These are phyloP conservation scores for Magnusiomyces suaveolens DNA, from an alignment of 1,139 yeast genomes.

Conservation along the genomic window DNA sequence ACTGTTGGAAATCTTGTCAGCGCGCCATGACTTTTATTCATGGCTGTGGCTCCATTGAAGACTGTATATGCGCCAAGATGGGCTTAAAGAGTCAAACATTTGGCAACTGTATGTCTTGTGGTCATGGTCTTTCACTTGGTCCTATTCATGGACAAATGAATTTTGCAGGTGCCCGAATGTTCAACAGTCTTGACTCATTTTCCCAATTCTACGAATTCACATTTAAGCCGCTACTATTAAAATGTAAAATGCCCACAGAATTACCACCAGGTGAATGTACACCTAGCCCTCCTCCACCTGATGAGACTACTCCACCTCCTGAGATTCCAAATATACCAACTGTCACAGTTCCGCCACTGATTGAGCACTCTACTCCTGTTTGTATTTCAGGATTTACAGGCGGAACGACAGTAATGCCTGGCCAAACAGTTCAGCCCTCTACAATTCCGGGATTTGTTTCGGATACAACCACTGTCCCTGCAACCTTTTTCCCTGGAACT, in stretches of 20 bases:
- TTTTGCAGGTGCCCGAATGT: slow-evolving; percentile 8
- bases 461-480: slow-evolving; percentile 4
- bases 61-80: slow-evolving; percentile 11
- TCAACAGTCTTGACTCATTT: slow-evolving; percentile 7
- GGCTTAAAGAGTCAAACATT: slow-evolving; percentile 2
- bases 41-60: slow-evolving; percentile 5
- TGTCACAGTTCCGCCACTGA: slow-evolving; percentile 3
- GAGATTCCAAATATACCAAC: slow-evolving; percentile 4
- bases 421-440: slow-evolving; percentile 1
- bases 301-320: background rate
- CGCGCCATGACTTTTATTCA: slow-evolving; percentile 11
- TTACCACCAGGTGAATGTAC: slow-evolving; percentile 5
- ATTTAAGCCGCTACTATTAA: slow-evolving; percentile 7
- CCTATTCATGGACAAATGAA: slow-evolving; percentile 5
- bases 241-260: slow-evolving; percentile 6
- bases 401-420: slow-evolving; percentile 5
- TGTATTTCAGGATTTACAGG: slow-evolving; percentile 1
- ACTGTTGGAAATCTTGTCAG: slow-evolving; percentile 14
- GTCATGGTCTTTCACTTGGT: slow-evolving; percentile 10
- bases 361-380: background rate
- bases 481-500: slow-evolving; percentile 10
- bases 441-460: background rate
- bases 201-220: slow-evolving; percentile 11
- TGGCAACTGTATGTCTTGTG: slow-evolving; percentile 13
- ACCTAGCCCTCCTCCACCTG: background rate